Base-by-base conservation (phyloP, 768 basidiomycete species). In the Lactarius sp. region DNA sequence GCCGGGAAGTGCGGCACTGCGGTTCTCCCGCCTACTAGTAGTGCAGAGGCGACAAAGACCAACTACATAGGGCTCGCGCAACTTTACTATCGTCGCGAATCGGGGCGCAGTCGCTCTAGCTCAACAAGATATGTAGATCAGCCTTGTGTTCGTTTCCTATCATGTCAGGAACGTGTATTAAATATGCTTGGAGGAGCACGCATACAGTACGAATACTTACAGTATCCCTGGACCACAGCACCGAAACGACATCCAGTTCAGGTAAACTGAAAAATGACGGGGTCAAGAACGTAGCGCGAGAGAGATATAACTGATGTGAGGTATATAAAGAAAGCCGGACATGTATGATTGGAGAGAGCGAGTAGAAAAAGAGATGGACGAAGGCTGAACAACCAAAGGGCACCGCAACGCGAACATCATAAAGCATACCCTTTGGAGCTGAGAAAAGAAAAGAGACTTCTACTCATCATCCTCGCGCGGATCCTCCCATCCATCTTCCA, bases 1-100 rank as follows among this genome's bases (percentile, higher is more conserved):
- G 86, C 85, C 1, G 86, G 86, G 2, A 73, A 72, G 16, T 72
- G 86, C 1, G 86, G 86, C 0, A 80, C 82, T 0, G 71, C 78
- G 0, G 73, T 67, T 2, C 74, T 90, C 10, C 80, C 83, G 0
- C 41, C 79, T n/a, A n/a, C n/a, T n/a, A n/a, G n/a, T 16, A 71
- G 71, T 14, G 79, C 79, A 0, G 71, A 75, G 2, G 80, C 84
- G 2, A 74, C 72, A 16, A 77, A 78, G 68, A 71, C 66, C 27
- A 79, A 75, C 3, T 69, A n/a, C n/a, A n/a, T n/a, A n/a, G 71
- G 36, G 75, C 5, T 70, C n/a, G n/a, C n/a, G 73, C 0, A 69
- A 69, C 51, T 87, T 82, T 62, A 85, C 84, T 1, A 37, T 83
- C 22, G 76, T 89, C n/a, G 69, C 68, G 6, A 88, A 88, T 47